A percentile compares a stretch with the other conserved stretches of the same genome.
These are phyloP conservation scores for Apophysomyces ossiformis DNA, from an alignment of 371 early-diverging fungal genomes.

Conservation along the genomic window DNA sequence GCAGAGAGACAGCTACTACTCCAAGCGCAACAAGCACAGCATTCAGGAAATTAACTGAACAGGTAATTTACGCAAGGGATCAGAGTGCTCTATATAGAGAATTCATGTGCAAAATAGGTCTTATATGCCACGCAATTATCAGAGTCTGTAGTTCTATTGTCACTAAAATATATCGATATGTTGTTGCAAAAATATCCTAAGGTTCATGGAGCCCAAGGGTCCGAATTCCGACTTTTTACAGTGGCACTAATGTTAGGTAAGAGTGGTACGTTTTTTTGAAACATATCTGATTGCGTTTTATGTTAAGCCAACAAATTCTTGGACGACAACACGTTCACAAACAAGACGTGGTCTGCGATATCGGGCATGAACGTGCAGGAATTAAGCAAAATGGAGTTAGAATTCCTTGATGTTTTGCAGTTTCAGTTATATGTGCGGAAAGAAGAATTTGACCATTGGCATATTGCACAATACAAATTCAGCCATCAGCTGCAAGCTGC, in stretches of 20 bases:
- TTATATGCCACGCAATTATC: constrained; percentile 67
- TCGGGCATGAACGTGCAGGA: constrained; percentile 65
- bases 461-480: constrained; percentile 35
- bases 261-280: not conserved
- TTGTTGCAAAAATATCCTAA: constrained; percentile 60
- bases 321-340: constrained; percentile 72
- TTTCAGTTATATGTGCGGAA: constrained; percentile 62
- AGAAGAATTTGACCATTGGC: constrained; percentile 57
- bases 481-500: constrained; percentile 26
- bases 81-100: not conserved
- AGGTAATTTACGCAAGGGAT: constrained; percentile 31
- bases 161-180: constrained; percentile 67
- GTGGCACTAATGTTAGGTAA: constrained; percentile 75
- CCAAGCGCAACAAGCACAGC: constrained; percentile 53
- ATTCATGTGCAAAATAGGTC: constrained; percentile 27
- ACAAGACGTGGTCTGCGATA: constrained; percentile 73
- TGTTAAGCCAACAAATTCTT: constrained; percentile 65
- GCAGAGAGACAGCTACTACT: constrained; percentile 27
- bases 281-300: not conserved
- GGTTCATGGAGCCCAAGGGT: constrained; percentile 70
- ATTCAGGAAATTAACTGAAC: constrained; percentile 59
- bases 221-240: constrained; percentile 78
- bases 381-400: constrained; percentile 71
- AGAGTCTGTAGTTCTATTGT: constrained; percentile 60
- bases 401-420: constrained; percentile 63